These are phyloP conservation scores for Exobasidium cylindrosporum DNA, from an alignment of 1,284 basidiomycete genomes.

Conservation along the genomic window DNA sequence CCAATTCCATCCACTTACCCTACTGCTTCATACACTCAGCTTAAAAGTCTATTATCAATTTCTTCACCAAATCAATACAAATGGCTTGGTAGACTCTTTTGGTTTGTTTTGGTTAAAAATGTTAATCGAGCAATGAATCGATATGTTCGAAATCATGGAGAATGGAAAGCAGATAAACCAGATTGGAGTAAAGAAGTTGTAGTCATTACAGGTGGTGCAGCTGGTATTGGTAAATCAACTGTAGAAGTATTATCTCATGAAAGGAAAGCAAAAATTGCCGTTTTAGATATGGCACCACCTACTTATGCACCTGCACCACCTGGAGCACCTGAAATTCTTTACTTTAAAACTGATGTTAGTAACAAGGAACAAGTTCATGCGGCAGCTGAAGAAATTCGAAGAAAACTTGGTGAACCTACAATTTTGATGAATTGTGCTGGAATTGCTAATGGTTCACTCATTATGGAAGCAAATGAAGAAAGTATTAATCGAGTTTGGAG, in stretches of 20 bases:
- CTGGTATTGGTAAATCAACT: constrained; percentile 51
- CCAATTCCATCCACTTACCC: constrained; percentile 16
- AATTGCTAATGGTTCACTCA: constrained; percentile 41
- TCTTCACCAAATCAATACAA: constrained; percentile 24
- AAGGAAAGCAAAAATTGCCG: constrained; percentile 44
- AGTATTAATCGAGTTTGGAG: constrained; percentile 34
- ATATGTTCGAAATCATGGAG: constrained; percentile 39
- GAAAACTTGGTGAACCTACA: constrained; percentile 30
- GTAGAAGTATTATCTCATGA: constrained; percentile 44
- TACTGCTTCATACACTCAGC: constrained; percentile 12
- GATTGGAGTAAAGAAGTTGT: constrained; percentile 47
- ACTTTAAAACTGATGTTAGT: constrained; percentile 51
- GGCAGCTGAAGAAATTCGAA: constrained; percentile 39
- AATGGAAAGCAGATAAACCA: constrained; percentile 34
- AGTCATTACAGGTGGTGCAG: constrained; percentile 51
- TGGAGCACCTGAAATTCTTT: constrained; percentile 49
- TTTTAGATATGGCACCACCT: constrained; percentile 49
- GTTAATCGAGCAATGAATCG: constrained; percentile 39
- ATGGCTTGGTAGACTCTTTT: constrained; percentile 35
- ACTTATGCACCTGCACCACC: constrained; percentile 40
- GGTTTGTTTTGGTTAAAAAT: constrained; percentile 36
- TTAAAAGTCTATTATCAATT: constrained; percentile 25
- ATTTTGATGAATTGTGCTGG: constrained; percentile 50
- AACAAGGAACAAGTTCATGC: constrained; percentile 35
- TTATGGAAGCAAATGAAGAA: constrained; percentile 39